Base-by-base conservation (phyloP, 2,329 filamentous ascomycete genomes). In the Tolypocladium inflatum region DNA sequence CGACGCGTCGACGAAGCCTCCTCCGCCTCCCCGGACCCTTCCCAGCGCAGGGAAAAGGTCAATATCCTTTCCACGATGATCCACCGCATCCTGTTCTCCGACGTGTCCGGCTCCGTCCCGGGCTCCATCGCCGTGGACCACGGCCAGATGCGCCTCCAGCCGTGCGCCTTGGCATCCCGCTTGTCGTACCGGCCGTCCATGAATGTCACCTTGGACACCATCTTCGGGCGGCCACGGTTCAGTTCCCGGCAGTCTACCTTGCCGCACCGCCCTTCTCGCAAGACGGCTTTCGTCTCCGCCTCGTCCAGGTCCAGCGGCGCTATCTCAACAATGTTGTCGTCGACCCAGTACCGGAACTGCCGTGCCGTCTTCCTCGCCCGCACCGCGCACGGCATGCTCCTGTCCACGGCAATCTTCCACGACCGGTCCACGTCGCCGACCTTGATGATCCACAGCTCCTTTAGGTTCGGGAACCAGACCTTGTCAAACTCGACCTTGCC, bases 371-470 rank as follows among this genome's bases (percentile, higher is more conserved):
- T 64, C 55, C 65, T 66, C 30, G 70, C 60, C 4, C 68, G 69
- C 30, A 60, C 60, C 51, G 71, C 64, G 50, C 65, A 68, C 4
- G 70, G 63, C 39, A 70, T 63, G 43, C 65, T 63, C 38, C 57
- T 63, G 55, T 74, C 69, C n/a, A 68, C 65, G 33, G 64, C 65
- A 33, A 74, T 63, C 64, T 68, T 68, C 72, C 72, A 74, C 15
- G 65, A 69, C 45, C 65, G 63, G 53, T 73, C 70, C 15, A 74
- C 67, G 54, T 73, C 70, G 26, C 72, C 72, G 57, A 74, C 65
- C 59, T 74, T 74, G 59, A 74, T 66, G 59, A 74, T 71, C 72
- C 72, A 74, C 23, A 74, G 58, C 21, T 74, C 71, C 41, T 68
- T 65, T 53, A 74, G 59, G 59, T 73, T 74, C 4, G 72, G 72